These are phyloP conservation scores for Amanita pseudoporphyria DNA, from an alignment of 768 basidiomycete species.

Conservation along the genomic window DNA sequence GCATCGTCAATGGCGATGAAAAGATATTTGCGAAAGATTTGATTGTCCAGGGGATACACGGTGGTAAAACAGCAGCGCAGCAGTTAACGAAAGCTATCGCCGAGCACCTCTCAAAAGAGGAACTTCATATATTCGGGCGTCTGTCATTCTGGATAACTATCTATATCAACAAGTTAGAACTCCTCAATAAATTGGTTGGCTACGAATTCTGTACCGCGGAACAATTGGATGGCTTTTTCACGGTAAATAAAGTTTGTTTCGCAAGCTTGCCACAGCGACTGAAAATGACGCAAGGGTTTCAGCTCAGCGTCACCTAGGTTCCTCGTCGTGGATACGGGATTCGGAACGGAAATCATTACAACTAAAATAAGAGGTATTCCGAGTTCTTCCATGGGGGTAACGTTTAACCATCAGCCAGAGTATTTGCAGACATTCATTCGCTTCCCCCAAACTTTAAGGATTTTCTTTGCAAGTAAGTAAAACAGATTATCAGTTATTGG, in stretches of 20 bases:
- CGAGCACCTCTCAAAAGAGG: slow-evolving; percentile 54
- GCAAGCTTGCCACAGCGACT: neutral
- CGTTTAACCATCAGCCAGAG: slow-evolving; percentile 28
- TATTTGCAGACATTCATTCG: slow-evolving; percentile 61
- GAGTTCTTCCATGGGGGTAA: neutral
- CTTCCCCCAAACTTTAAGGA: slow-evolving; percentile 64
- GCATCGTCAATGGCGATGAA: slow-evolving; percentile 66
- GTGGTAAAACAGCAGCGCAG: slow-evolving; percentile 56
- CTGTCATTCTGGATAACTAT: slow-evolving; percentile 71
- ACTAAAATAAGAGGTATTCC: slow-evolving; percentile 60
- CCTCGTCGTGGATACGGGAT: slow-evolving; percentile 58
- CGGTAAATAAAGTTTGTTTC: slow-evolving; percentile 20
- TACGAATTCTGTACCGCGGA: slow-evolving; percentile 51
- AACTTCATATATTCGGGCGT: slow-evolving; percentile 48
- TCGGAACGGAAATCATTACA: slow-evolving; percentile 49
- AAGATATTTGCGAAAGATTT: slow-evolving; percentile 54
- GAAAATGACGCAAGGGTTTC: slow-evolving; percentile 38
- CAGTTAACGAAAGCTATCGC: slow-evolving; percentile 60
- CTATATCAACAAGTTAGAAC: slow-evolving; percentile 55
- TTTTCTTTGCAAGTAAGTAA: slow-evolving; percentile 61
- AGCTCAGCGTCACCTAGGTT: slow-evolving; percentile 69
- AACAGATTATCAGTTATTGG: neutral
- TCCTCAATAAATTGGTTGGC: slow-evolving; percentile 39
- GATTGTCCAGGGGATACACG: slow-evolving; percentile 52
- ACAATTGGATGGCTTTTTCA: slow-evolving; percentile 61